These are phyloP conservation scores for Themeda triandra DNA, from an alignment of 176 grass and related monocot species.

Conservation along the genomic window DNA sequence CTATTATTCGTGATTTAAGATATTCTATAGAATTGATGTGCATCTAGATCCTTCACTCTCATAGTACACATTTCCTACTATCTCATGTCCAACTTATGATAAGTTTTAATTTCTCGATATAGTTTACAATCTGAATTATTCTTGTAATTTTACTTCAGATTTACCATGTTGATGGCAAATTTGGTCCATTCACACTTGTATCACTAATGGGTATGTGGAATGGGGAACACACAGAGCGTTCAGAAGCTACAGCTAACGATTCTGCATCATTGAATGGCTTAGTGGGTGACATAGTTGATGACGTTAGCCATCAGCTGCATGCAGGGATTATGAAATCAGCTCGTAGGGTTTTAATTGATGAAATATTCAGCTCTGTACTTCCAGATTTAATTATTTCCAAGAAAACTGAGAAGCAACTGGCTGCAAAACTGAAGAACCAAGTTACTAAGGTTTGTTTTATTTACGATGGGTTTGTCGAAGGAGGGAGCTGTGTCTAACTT, in stretches of 20 bases:
- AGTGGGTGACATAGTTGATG: slow-evolving; percentile 51
- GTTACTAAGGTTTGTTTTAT: slow-evolving; percentile 46
- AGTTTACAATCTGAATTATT: slow-evolving; percentile 9
- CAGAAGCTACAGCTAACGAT: slow-evolving; percentile 37
- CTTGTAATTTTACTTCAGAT: slow-evolving; percentile 49
- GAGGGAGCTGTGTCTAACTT: not conserved
- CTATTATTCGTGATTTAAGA: not conserved
- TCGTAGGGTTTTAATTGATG: slow-evolving; percentile 70
- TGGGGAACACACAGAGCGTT: slow-evolving; percentile 41
- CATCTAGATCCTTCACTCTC: not conserved
- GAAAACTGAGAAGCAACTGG: slow-evolving; percentile 48
- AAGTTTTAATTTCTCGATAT: slow-evolving; percentile 9
- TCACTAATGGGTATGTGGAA: slow-evolving; percentile 77
- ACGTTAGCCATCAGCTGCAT: slow-evolving; percentile 71
- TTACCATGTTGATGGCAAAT: slow-evolving; percentile 73
- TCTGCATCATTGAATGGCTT: slow-evolving; percentile 38
- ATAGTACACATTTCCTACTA: not conserved
- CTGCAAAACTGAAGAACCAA: slow-evolving; percentile 45
- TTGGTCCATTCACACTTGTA: slow-evolving; percentile 77
- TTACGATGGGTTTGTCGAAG: slow-evolving; percentile 3
- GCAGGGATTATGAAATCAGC: slow-evolving; percentile 91
- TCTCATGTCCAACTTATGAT: not conserved
- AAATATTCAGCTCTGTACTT: slow-evolving; percentile 78
- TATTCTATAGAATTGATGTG: slow-evolving; percentile 2
- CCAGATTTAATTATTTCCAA: slow-evolving; percentile 72